These are phyloP conservation scores for Phanerochaete sordida DNA, from an alignment of 768 basidiomycete genomes.

Conservation along the genomic window DNA sequence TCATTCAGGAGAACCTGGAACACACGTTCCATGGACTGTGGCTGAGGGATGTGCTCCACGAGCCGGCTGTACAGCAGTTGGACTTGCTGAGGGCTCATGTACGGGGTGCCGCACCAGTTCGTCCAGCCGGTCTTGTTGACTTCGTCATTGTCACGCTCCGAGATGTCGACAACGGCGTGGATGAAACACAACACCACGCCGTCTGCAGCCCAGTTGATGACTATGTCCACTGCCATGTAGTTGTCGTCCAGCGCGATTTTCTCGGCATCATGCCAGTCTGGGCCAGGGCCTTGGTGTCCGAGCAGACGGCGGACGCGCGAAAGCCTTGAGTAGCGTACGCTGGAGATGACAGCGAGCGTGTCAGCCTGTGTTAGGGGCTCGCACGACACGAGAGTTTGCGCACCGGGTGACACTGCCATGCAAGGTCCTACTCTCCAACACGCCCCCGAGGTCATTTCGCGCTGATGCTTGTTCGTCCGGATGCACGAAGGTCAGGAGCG, in stretches of 20 bases:
- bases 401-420: constrained; percentile 84
- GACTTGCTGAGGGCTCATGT: constrained; percentile 54
- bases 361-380: constrained; percentile 12
- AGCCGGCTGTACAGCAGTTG: constrained; percentile 58
- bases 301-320: constrained; percentile 68
- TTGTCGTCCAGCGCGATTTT: constrained; percentile 66
- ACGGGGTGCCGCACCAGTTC: constrained; percentile 85
- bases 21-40: constrained; percentile 53
- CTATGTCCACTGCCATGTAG: constrained; percentile 86
- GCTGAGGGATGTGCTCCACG: constrained; percentile 48
- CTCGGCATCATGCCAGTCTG: constrained; percentile 60
- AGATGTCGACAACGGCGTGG: constrained; percentile 76
- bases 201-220: constrained; percentile 87
- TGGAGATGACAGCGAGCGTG: constrained; percentile 29
- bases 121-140: constrained; percentile 71
- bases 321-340: constrained; percentile 77
- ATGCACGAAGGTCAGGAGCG: constrained; percentile 75
- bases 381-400: constrained; percentile 16
- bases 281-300: constrained; percentile 57
- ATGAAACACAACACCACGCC: constrained; percentile 87
- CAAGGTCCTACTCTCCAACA: constrained; percentile 69
- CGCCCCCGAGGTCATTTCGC: constrained; percentile 66
- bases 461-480: constrained; percentile 81
- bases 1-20: constrained; percentile 77
- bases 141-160: constrained; percentile 72